Evolutionary conservation across 352 stramenopile species (phyloP), one percentile per base, ranked within the genome.

Genomic region (Lagenidium sp.): DNA sequence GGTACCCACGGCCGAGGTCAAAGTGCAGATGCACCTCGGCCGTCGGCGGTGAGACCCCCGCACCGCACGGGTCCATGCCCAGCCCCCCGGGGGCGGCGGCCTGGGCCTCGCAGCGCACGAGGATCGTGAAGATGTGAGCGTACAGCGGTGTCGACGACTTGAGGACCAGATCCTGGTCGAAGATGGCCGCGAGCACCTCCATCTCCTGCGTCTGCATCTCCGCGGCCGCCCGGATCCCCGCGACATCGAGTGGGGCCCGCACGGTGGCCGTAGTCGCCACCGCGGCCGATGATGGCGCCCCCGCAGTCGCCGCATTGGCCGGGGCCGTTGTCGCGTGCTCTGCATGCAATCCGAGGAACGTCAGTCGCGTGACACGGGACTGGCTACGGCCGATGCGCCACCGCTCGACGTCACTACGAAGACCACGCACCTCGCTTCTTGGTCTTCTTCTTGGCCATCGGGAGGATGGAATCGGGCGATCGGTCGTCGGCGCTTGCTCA

Each of bases 131-230:
- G 44, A 91, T 86, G 61, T 88, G 63, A 37, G 64, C 73, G 53
- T 88, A 91, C 42, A 91, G 49, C n/a, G 70, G 76, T 44, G 77
- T 90, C 15, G 78, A 68, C 41, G 74, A 81, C 41, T 92, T 71
- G 21, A 75, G 51, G 11, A 65, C 57, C 7, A 88, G 55, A 34
- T 94, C 82, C 6, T 50, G 60, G 62, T 86, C 82, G 35, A 78
- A 94, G 31, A 94, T 94, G 25, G 82, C 74, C 45, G 87, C 57
- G 18, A 94, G 50, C 11, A 88, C 79, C 45, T 92, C 74, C 43
- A 94, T 62, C 45, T 94, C 82, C 49, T 92, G 79, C 16, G 55
- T 48, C 46, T 94, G 78, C 31, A 91, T 54, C 55, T 82, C 71
- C 22, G 61, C 55, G 29, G 74, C 74, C 43, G 82, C 49, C 38